Percentiles rank a stretch among this genome's conserved stretches.
Evolutionary conservation across 768 basidiomycete species (phyloP).

Genomic region (Leccinum incarnatum): DNA sequence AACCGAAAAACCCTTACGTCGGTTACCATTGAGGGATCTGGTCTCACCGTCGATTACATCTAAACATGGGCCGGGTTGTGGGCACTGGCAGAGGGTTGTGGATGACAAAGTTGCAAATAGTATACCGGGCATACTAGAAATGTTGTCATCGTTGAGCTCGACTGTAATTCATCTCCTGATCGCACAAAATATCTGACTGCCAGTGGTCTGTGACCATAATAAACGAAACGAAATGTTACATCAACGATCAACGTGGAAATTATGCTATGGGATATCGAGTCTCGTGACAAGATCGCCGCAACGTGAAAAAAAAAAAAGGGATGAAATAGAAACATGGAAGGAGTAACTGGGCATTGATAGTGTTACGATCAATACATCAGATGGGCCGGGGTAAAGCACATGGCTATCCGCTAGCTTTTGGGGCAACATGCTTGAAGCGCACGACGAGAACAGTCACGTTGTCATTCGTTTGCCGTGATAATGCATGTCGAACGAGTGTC

Average conservation of each 20-base stretch:
- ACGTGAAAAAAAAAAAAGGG: not conserved
- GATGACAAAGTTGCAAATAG: not conserved
- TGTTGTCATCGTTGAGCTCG: not conserved
- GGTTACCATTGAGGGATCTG: not conserved
- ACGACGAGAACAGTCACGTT: conserved; percentile 93
- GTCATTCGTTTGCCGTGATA: conserved; percentile 87
- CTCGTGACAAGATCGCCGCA: conserved; percentile 1
- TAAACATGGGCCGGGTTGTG: not conserved
- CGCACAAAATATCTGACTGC: not conserved
- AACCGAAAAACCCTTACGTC: conserved; percentile 8
- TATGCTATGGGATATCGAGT: not conserved
- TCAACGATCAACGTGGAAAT: not conserved
- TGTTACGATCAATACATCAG: conserved; percentile 9
- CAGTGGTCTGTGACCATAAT: not conserved
- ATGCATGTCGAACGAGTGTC: conserved; percentile 78
- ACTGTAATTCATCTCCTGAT: too few relatives aligned
- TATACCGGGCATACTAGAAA: not conserved
- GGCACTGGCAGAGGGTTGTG: not conserved
- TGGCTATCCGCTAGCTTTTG: conserved; percentile 12
- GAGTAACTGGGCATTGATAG: not conserved
- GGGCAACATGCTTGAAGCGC: conserved; percentile 54
- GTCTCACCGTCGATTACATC: conserved; percentile 7
- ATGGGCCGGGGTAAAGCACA: not conserved
- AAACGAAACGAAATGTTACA: not conserved
- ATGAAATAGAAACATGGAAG: not conserved